Evolutionary conservation across 2,329 filamentous ascomycete genomes (phyloP), one percentile per base, ranked within the genome.

Genomic region (Ophiostoma populinum): DNA sequence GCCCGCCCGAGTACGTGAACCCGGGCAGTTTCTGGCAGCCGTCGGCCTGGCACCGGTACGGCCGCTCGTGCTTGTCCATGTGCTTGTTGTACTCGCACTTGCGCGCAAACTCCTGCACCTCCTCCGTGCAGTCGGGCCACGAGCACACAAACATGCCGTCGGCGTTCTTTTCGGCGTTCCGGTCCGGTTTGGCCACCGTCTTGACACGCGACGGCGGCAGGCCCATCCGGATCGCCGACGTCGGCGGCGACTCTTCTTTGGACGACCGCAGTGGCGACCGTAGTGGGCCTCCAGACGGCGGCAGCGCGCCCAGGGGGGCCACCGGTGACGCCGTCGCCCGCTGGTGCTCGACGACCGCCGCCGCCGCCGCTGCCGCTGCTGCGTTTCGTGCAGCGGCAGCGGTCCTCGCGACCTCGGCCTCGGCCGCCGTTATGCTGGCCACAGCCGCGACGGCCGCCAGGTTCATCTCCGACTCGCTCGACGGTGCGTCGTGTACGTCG

Each of bases 71-170:
- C 54, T 93, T 93, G 58, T 95, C 87, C 86, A 94, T 94, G 53
- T 95, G 87, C 59, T 95, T 94, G 52, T 79, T 92, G 82, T 82
- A 94, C 59, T 93, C 86, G 58, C 86, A 93, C 46, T 82, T 87
- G 43, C 85, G 71, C 36, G 70, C 66, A 51, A 93, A 95, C 10
- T 67, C 67, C 29, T 64, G 67, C 5, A 64, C 48, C 5, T 75
- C 64, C 35, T 77, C 70, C 10, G 60, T 65, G 48, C 86, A 94
- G 37, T 77, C 74, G 0, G 65, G 56, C 45, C 73, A 70, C 12
- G 70, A 72, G 55, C 87, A 94, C 37, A 75, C 66, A 47, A 76
- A 90, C 49, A 81, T 76, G n/a, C 80, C 80, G 17, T 80, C 67
- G 1, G 60, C 51, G 45, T 83, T 83, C 54, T 73, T 74, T 4